Evolutionary conservation across 2,329 filamentous ascomycete species (phyloP).

Genomic region (Ascochyta clinopodiicola): DNA sequence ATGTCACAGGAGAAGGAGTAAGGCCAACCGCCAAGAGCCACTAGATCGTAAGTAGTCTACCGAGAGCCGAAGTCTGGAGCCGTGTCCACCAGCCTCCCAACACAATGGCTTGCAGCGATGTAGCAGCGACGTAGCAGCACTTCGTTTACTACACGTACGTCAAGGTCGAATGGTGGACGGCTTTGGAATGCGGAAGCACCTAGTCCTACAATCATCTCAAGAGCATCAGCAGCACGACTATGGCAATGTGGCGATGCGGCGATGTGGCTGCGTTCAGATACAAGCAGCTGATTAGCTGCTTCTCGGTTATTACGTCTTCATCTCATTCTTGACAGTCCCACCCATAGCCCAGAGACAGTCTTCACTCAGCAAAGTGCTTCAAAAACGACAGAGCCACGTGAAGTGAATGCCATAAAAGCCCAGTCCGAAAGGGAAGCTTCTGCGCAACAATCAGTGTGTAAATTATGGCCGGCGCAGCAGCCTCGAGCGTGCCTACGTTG

Average conservation of each 20-base stretch:
- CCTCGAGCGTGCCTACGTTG: background rate
- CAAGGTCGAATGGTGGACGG: background rate
- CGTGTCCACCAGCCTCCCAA: constrained; percentile 2
- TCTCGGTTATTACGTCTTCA: background rate
- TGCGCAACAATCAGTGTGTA: too few species aligned
- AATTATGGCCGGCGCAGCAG: background rate
- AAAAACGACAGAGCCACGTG: background rate
- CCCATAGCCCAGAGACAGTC: background rate
- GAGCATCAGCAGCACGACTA: too few species aligned
- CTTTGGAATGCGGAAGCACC: background rate
- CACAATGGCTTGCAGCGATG: background rate
- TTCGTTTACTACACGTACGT: background rate
- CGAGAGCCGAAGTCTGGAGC: constrained; percentile 11
- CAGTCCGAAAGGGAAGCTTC: background rate
- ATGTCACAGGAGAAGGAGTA: constrained; percentile 2
- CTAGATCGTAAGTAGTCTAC: background rate
- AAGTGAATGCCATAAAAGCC: too few species aligned
- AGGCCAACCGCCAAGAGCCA: constrained; percentile 7
- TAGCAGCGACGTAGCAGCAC: constrained; percentile 2
- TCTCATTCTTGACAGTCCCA: constrained; percentile 21
- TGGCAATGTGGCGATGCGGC: too few species aligned
- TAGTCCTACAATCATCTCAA: too few species aligned
- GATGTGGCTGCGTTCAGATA: too few species aligned
- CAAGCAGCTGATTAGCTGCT: too few species aligned
- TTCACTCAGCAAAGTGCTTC: background rate